Evolutionary conservation across 75 land plant genomes (phyloP), one percentile per base, ranked within the genome.

Genomic region (Pinus albicaulis): DNA sequence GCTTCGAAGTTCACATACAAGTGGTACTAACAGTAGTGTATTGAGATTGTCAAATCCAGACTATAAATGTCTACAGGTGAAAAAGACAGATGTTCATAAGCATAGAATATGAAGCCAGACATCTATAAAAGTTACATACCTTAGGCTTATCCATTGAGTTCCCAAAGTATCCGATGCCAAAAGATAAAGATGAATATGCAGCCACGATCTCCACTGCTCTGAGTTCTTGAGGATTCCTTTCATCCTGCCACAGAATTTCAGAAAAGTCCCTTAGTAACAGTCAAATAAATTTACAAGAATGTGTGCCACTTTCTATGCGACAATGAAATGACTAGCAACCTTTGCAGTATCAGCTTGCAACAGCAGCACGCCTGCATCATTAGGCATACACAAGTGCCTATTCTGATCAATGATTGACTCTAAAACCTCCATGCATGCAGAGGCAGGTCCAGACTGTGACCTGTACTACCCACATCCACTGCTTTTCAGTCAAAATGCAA

Each of bases 101-200:
- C 41, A 71, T 7, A 5, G 16, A 48, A 55, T 55, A 12, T 31
- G 38, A 68, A 68, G n/a, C 10, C 52, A 68, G 20, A 68, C 22
- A n/a, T 12, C 15, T 64, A 16, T 7, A 64, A 64, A 15, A 16
- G 38, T 31, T 31, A 44, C 72, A 70, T 92, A 90, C 99, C 97
- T 96, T 96, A 7, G 99, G 99, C 52, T 73, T 78, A 52, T 87
- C 81, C 98, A 97, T 92, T 74, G 83, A 89, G 92, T 83, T 90
- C 44, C 88, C 98, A 78, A 84, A 94, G 76, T 94, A 97, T 22
- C 98, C 99, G 17, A 97, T 57, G 48, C 99, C 99, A 84, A 97
- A 97, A 1, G 99, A 94, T 25, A 79, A 57, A 19, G 98, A 85
- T 13, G 98, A 84, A 59, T 84, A 94, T 48, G 95, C 95, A 72